Evolutionary conservation across 768 basidiomycete genomes (phyloP), one percentile per base, ranked within the genome.

Genomic region (Ramaria rubella): DNA sequence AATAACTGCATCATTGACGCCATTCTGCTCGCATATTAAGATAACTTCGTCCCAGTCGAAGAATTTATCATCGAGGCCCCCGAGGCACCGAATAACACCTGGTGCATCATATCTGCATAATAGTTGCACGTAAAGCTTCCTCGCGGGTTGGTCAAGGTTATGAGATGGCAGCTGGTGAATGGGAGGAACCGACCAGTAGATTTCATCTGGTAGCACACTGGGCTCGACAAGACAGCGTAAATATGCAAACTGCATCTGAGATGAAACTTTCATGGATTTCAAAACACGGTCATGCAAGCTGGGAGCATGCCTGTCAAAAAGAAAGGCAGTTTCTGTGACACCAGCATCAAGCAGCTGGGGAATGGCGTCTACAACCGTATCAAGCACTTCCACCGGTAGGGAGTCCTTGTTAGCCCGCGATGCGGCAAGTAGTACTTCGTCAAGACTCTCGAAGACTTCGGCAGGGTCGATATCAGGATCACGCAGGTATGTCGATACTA

Each of bases 1-100:
- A 4, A 97, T 71, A 23, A 87, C 84, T 8, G 89, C 90, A 49
- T 90, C 84, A 60, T 79, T 87, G 15, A 82, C 83, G 40, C 75
- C 74, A 19, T 77, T 75, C 2, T 75, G 68, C 68, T 94, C 87
- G 68, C 91, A 94, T 8, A 81, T 78, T 4, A 72, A 71, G 15
- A 83, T 71, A 24, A 85, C 72, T 21, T 78, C 72, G 2, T 70
- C 59, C 71, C 83, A 80, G 55, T 88, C 83, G 48, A 91, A 67
- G 52, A 70, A 71, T 15, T 77, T 76, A 5, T 65, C 57, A 0
- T 83, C 81, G 54, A 87, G 70, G 51, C 70, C 72, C 60, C 80
- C 73, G 9, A 96, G 73, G 36, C 81, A 79, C 12, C 75, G 64
- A 24, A 94, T 80, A 55, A 93, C 79, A 17, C 74, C 72, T 6